phyloP scores from a whole-genome alignment of 768 basidiomycete species.

The Calocera viscosa region DNA sequence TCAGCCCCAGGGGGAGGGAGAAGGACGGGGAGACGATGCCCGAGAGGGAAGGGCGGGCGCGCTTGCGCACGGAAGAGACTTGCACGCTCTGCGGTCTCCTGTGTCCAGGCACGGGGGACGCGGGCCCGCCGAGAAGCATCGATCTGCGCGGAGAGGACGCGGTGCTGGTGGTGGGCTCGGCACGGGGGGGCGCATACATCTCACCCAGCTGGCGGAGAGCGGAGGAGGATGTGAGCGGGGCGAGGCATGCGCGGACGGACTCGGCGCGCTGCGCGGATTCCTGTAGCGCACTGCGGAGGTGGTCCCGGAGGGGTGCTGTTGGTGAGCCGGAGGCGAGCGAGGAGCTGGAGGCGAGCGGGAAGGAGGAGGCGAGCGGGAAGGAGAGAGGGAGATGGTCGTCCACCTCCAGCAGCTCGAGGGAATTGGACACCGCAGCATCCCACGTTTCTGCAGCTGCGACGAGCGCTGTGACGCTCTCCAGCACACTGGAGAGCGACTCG shows the following conservation, averaged over 20 bases:
- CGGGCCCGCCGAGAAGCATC: not conserved
- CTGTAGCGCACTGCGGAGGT: not conserved
- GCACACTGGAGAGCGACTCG: not conserved
- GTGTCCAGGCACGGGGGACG: not conserved
- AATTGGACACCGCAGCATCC: not conserved
- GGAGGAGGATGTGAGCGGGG: slow-evolving; percentile 57
- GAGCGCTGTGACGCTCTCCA: not conserved
- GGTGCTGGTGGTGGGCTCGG: not conserved
- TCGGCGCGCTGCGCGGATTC: slow-evolving; percentile 31
- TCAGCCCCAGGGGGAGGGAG: not conserved
- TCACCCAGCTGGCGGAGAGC: slow-evolving; percentile 68
- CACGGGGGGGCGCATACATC: slow-evolving; percentile 76
- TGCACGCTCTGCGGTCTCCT: not conserved
- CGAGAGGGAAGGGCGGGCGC: not conserved
- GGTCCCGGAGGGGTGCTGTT: not conserved
- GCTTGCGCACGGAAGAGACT: not conserved
- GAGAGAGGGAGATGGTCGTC: not conserved
- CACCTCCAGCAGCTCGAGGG: not conserved
- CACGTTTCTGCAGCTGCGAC: not conserved
- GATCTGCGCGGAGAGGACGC: too few species aligned
- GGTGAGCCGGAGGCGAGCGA: not conserved
- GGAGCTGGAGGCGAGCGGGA: not conserved
- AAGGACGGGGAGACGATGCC: not conserved
- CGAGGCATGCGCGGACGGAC: slow-evolving; percentile 63
- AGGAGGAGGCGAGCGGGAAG: not conserved